Evolutionary conservation across 2,329 filamentous ascomycete species (phyloP), one percentile per base, ranked within the genome.

Genomic region (Paecilomyces formosus): DNA sequence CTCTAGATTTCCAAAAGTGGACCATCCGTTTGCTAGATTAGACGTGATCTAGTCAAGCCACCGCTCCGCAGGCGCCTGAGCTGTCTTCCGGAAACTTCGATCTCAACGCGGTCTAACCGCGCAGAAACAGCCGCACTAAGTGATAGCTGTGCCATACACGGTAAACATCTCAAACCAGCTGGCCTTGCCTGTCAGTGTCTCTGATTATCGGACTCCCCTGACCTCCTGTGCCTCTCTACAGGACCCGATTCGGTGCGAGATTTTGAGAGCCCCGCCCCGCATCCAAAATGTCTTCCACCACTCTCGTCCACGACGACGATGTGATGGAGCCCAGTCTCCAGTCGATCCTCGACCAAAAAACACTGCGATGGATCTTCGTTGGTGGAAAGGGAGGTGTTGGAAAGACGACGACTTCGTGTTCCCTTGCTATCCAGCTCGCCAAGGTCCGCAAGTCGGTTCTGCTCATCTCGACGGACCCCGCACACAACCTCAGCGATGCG

Each of bases 331-430:
- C 94, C 54, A 91, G 90, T 56, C 89, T 99, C 70, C 90, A 97
- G 79, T 89, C 90, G 64, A 92, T 99, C 72, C 86, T 99, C 69
- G 91, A 96, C 80, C 94, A 99, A 77, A 91, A 92, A 76, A 88
- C 90, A 33, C 87, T 99, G 58, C 90, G 94, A 74, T 99, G 94
- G 94, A 96, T 99, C 78, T 99, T 99, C 70, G 94, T 99, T 61
- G 94, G 94, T 70, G 94, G 94, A 65, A 99, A 99, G 79, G 94
- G 94, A 70, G 94, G 94, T 73, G 94, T 99, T 53, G 94, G 94
- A 75, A 99, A 99, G 82, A 99, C 94, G 28, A 99, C 94, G n/a
- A 99, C 94, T 15, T 97, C 93, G 7, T 99, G 94, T 79, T 97
- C 93, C 9, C 88, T 99, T 64, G 94, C 94, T 63, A 97, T 99